Percentiles rank a stretch among this genome's conserved stretches.
Conservation (phyloP, 208 protist genomes). For the Acanthamoeba triangularis region DNA sequence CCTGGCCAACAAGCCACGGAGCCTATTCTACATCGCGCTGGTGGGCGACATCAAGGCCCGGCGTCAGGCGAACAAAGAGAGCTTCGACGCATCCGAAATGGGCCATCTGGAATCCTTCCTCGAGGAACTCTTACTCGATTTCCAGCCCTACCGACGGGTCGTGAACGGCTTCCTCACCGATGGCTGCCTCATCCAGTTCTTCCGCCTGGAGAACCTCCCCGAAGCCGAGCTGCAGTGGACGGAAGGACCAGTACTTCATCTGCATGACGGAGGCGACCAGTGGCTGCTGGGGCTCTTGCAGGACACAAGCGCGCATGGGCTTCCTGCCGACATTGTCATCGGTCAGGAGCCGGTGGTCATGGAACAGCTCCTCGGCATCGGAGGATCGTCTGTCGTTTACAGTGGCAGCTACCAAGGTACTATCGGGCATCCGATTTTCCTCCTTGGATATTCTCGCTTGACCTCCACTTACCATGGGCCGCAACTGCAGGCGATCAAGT, state of each 20-base stretch:
- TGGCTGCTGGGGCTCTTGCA: slow-evolving; percentile 51
- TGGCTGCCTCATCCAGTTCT: slow-evolving; percentile 62
- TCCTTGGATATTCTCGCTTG: no score
- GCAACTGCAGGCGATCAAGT: background rate
- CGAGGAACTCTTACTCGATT: slow-evolving; percentile 14
- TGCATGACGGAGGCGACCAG: slow-evolving; percentile 5
- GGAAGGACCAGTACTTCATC: background rate
- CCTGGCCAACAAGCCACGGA: background rate
- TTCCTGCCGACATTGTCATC: slow-evolving; percentile 1
- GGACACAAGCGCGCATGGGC: background rate
- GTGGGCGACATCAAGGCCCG: slow-evolving; percentile 46
- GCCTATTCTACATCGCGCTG: slow-evolving; percentile 29
- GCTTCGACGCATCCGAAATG: slow-evolving; percentile 42
- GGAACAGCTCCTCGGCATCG: slow-evolving; percentile 13
- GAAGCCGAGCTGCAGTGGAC: background rate
- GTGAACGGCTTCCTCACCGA: slow-evolving; percentile 59
- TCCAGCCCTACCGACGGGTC: slow-evolving; percentile 12
- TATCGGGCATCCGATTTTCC: background rate
- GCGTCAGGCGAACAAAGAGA: background rate
- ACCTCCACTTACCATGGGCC: background rate
- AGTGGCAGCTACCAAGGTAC: background rate
- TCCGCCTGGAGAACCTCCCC: background rate
- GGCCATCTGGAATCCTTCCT: slow-evolving; percentile 53
- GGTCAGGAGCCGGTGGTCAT: background rate
- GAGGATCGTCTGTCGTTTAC: slow-evolving; percentile 40